phyloP scores from a whole-genome alignment of 306 rosid species.

The Sicyos edulis region DNA sequence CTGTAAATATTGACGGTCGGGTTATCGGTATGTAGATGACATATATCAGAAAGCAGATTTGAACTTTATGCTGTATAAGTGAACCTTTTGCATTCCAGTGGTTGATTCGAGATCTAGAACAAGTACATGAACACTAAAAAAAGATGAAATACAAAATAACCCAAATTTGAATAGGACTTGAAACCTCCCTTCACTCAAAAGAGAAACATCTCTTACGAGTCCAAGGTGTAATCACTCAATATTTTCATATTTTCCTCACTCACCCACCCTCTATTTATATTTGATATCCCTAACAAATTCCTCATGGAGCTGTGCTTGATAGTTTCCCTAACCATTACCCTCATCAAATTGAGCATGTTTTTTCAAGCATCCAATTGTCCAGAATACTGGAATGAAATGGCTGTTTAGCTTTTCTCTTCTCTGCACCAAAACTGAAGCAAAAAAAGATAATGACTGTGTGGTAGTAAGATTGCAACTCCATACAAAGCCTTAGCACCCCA shows the following conservation, averaged over 20 bases:
- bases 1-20: neutral
- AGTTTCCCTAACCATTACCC: neutral
- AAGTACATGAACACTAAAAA: no score
- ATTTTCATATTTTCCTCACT: no score
- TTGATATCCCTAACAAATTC: no score
- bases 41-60: neutral
- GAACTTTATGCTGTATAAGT: conserved; percentile 29
- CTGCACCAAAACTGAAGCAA: neutral
- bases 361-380: neutral
- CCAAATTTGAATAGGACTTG: no score
- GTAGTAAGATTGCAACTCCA: neutral
- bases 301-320: neutral
- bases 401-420: neutral
- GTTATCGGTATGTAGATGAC: neutral
- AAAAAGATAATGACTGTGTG: neutral
- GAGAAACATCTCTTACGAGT: no score
- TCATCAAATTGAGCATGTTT: neutral
- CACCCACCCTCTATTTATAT: no score
- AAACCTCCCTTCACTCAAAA: no score
- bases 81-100: conserved; percentile 28
- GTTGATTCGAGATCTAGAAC: neutral
- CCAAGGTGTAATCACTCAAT: no score
- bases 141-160: no score
- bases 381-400: neutral
- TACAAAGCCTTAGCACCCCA: neutral